Evolutionary conservation across 345 rosid genomes (phyloP), one percentile per base, ranked within the genome.

Genomic region (Combretum micranthum): DNA sequence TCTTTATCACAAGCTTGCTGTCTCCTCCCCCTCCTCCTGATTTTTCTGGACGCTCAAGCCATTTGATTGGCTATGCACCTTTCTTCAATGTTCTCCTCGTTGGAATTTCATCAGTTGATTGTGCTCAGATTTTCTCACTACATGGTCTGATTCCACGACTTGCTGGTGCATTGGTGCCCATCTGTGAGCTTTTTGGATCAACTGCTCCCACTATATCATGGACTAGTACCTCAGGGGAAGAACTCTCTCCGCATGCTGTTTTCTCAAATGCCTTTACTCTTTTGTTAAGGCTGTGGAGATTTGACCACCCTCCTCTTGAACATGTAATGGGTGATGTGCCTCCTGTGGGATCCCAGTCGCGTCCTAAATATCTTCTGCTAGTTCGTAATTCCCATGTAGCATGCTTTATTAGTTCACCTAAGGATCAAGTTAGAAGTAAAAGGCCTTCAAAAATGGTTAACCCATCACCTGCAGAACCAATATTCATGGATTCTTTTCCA

Each of bases 151-250:
- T 70, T 69, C 96, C 97, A 47, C 65, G 83, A 44, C 96, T 93
- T 50, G 99, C 97, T 43, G 84, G 87, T 68, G 86, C 74, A 16
- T 72, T 93, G 78, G 80, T 93, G 81, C 96, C 96, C 52, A 82
- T 93, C 64, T 93, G 99, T 68, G 99, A 93, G 77, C 80, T 69
- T 71, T 93, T 93, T 74, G 97, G 99, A 39, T 85, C 97, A 26
- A 61, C 73, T 68, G 59, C 69, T 72, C 87, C 92, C 3, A 67
- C 66, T 56, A 67, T 67, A 61, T 72, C 85, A 6, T 83, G 89
- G 89, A 64, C 88, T 55, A 88, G 84, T 65, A 79, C 83, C 60
- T 58, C 85, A 12, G 97, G 90, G 53, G 99, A 89, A 70, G 84
- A 85, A 65, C 62, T 85, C 56, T 77, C 87, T 66, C 74, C 81